Evolutionary conservation across 345 rosid genomes (phyloP), one percentile per base, ranked within the genome.

Genomic region (Arabidopsis suecica): DNA sequence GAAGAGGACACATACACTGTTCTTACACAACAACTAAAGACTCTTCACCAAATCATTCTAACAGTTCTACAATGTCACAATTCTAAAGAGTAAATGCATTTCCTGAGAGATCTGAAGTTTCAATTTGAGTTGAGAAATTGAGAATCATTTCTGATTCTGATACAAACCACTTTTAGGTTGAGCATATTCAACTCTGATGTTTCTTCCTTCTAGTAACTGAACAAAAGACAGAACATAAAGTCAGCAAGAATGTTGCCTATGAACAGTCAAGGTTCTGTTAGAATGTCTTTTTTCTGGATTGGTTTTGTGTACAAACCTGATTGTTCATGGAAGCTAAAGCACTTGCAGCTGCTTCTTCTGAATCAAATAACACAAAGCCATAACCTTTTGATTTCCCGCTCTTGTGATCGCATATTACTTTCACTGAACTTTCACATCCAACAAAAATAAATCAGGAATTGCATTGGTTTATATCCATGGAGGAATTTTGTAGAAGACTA

Each of bases 361-460:
- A 82, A 62, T 72, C 45, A 38, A 85, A 90, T 14, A 61, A 53
- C 61, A 92, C 91, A 84, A 92, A 90, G 18, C 92, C 96, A 34
- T 86, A 92, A 5, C 94, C 92, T 81, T 82, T 87, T 12, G 97
- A 90, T 81, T 87, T 80, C 48, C 92, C 89, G 37, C 73, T 85
- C 75, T 76, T 84, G 33, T 53, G 91, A 78, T 92, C 87, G n/a
- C 93, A 88, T 69, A 87, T 84, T 18, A 89, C 87, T 41, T 74
- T 84, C 64, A 86, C 96, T 88, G 85, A 36, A 38, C 9, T 13
- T 41, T 32, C 64, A 47, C 51, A 64, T 38, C 38, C 12, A 38
- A 47, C 4, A 2, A 23, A 16, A 7, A 8, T 23, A 51, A 22
- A 18, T 65, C n/a, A 44, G 49, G 3, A 20, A 13, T 9, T 54